Evolutionary conservation across 2,329 filamentous ascomycete species (phyloP), one percentile per base, ranked within the genome.

Genomic region (Xylariaceae sp.): DNA sequence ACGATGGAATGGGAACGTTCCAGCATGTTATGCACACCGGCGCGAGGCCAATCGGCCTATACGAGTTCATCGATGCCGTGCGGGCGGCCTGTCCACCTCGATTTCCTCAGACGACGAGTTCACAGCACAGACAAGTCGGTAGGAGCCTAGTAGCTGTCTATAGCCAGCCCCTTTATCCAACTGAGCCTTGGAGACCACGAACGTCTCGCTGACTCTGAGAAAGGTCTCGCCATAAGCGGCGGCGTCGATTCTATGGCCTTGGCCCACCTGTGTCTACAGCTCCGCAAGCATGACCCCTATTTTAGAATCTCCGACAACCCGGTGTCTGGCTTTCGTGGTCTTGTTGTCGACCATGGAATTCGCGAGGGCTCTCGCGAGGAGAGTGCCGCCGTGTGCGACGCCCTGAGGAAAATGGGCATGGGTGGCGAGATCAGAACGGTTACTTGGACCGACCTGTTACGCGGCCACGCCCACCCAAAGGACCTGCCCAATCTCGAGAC

Each of bases 231-330:
- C 16, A 79, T 98, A 59, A 97, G 93, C 69, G 95, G 95, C 20
- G 95, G 95, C 7, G 90, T 95, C 40, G 95, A 99, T 73, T 98
- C 93, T n/a, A 99, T 98, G 93, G 93, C 93, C 23, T 79, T 99
- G 57, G 91, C 92, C 52, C 86, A 80, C 57, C 81, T 98, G 37
- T 90, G 89, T 70, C 81, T 79, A 47, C 73, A 77, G 44, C 66
- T 82, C 37, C 73, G 74, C 40, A 70, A 58, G 2, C 57, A 59
- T 2, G 67, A 76, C 44, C 67, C 67, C 2, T 56, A 63, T 21
- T 66, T 77, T 59, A 73, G 62, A 43, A 67, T 85, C 21, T 75
- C 74, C 32, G 81, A 81, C 64, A 77, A 80, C 56, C 74, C 77
- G 14, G 66, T 78, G 40, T 40, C 52, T 21, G 64, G 66, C 40